phyloP scores from a whole-genome alignment of 768 basidiomycete species.

The Daedaleopsis sinensis region DNA sequence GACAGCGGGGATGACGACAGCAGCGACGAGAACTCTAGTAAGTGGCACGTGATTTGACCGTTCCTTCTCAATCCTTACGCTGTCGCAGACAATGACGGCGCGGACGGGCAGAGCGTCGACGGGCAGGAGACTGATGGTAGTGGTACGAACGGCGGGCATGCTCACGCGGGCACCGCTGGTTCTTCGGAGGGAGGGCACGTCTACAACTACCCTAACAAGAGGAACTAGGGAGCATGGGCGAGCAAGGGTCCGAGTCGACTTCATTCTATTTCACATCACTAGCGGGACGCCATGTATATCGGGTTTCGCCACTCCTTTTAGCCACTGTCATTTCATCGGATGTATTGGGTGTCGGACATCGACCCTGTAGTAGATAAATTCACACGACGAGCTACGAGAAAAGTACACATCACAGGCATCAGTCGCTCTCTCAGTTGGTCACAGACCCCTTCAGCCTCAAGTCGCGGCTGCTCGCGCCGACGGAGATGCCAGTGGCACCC shows the following conservation, averaged over 20 bases:
- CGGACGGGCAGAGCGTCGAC: slow-evolving; percentile 6
- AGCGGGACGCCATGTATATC: not conserved
- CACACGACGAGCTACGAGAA: too few relatives aligned
- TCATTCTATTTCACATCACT: not conserved
- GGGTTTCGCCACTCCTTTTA: not conserved
- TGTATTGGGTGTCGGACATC: not conserved
- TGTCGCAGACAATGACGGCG: slow-evolving; percentile 1
- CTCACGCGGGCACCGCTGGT: slow-evolving; percentile 9
- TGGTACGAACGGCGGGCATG: slow-evolving; percentile 9
- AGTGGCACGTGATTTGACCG: not conserved
- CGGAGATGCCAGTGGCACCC: slow-evolving; percentile 43
- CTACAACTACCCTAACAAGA: slow-evolving; percentile 9
- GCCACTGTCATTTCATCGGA: not conserved
- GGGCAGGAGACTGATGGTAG: slow-evolving; percentile 1
- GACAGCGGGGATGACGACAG: not conserved
- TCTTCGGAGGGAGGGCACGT: slow-evolving; percentile 16
- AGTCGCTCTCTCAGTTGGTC: slow-evolving; percentile 16
- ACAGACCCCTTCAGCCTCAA: slow-evolving; percentile 49
- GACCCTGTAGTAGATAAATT: too few relatives aligned
- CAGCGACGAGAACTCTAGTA: slow-evolving; percentile 7
- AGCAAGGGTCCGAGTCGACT: not conserved
- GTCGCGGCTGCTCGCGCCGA: slow-evolving; percentile 39
- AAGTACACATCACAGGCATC: too few relatives aligned
- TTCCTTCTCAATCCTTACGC: not conserved
- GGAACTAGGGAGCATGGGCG: too few relatives aligned